Evolutionary conservation across 257 asterid genomes (phyloP).

Genomic region (Phtheirospermum japonicum): DNA sequence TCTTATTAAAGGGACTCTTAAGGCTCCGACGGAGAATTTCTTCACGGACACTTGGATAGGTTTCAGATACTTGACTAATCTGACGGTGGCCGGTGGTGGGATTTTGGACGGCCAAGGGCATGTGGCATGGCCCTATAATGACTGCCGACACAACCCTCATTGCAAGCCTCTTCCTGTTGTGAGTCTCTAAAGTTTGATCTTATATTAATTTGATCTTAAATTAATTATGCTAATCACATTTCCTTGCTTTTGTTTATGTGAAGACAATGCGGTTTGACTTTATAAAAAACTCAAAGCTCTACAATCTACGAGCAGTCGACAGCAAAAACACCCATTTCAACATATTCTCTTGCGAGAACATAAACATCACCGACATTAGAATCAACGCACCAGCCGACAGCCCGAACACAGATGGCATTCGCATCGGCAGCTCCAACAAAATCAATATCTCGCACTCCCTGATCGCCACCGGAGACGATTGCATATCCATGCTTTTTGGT

Average conservation of each 20-base stretch:
- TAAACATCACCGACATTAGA: constrained; percentile 34
- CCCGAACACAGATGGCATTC: constrained; percentile 89
- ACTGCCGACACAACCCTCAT: constrained; percentile 37
- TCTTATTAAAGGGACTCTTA: constrained; percentile 35
- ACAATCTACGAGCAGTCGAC: constrained; percentile 51
- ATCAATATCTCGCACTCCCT: constrained; percentile 36
- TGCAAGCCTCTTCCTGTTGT: constrained; percentile 53
- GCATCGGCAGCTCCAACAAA: constrained; percentile 49
- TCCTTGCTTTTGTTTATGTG: neutral
- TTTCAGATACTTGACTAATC: constrained; percentile 36
- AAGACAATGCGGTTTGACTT: constrained; percentile 69
- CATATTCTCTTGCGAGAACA: constrained; percentile 54
- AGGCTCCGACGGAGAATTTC: constrained; percentile 37
- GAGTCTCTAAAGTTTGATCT: too few species aligned
- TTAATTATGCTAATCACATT: too few species aligned
- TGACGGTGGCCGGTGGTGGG: constrained; percentile 57
- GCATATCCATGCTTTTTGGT: constrained; percentile 67
- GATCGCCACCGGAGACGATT: constrained; percentile 76
- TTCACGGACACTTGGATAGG: constrained; percentile 53
- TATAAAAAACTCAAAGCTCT: constrained; percentile 42
- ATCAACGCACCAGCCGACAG: constrained; percentile 54
- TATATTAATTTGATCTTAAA: too few species aligned
- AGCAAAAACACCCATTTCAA: constrained; percentile 68
- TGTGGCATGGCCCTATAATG: constrained; percentile 53
- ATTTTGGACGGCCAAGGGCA: constrained; percentile 58